These are phyloP conservation scores for Cutaneotrichosporon mucoides DNA, from an alignment of 1,284 basidiomycete species.

Conservation along the genomic window DNA sequence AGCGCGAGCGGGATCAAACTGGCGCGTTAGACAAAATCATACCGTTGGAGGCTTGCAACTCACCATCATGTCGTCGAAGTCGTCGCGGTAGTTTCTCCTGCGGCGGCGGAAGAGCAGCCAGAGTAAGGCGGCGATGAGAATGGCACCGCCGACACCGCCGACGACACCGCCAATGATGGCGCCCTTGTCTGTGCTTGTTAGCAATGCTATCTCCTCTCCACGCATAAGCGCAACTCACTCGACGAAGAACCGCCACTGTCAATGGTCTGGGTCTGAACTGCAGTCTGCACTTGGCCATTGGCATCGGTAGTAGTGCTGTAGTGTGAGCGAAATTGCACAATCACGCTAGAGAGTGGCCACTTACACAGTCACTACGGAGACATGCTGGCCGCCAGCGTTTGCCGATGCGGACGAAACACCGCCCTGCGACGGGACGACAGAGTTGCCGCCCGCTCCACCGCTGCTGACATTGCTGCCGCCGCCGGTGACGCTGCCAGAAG, in stretches of 20 bases:
- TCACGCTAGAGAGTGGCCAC: no score
- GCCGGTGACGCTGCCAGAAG: no score
- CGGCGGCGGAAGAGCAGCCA: slow-evolving; percentile 34
- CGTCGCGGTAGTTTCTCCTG: slow-evolving; percentile 35
- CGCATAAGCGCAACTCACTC: not conserved
- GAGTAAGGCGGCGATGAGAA: slow-evolving; percentile 38
- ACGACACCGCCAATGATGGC: slow-evolving; percentile 48
- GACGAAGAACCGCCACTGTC: not conserved
- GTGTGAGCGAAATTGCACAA: not conserved
- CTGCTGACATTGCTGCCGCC: no score
- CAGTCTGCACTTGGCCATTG: not conserved
- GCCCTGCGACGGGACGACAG: no score
- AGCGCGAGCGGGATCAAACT: slow-evolving; percentile 45
- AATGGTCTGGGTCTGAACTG: not conserved
- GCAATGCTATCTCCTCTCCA: not conserved
- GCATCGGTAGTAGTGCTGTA: not conserved
- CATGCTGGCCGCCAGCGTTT: no score
- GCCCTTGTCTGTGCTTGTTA: slow-evolving; percentile 28
- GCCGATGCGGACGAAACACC: no score
- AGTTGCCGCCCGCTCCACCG: no score
- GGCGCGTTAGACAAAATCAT: not conserved
- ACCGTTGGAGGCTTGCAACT: slow-evolving; percentile 11
- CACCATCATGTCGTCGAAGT: slow-evolving; percentile 50
- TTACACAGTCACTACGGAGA: no score
- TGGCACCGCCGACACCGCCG: slow-evolving; percentile 44